Evolutionary conservation across 2,329 filamentous ascomycete genomes (phyloP), one percentile per base, ranked within the genome.

Genomic region (Aspergillus sp.): DNA sequence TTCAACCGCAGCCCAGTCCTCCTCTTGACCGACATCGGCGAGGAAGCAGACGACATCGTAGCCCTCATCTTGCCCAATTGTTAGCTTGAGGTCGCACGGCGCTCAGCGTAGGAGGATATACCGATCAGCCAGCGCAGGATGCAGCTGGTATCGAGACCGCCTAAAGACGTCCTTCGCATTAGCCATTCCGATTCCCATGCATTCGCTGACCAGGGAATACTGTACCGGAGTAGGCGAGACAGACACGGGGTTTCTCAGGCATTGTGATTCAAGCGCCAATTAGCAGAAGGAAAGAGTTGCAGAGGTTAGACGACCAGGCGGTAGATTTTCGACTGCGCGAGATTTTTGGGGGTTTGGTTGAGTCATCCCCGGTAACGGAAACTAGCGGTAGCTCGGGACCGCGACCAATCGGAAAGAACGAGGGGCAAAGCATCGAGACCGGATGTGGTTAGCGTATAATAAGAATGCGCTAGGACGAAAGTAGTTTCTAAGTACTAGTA

Each of bases 1-100:
- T 63, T 81, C 74, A 37, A 82, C 83, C 37, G 71, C 79, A 28
- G 74, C 72, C 55, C 75, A 86, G 63, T 86, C 80, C 64, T 86
- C 82, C 63, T 80, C 75, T 64, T 85, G 80, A 37, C 82, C 82
- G 47, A 84, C 75, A 62, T 85, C 71, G 64, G 80, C 80, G 57
- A 82, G 19, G 19, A 22, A 22, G 19, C 19, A 22, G 19, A 22
- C 19, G 19, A 22, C 19, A 22, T 22, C 19, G 10, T 22, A 22
- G 19, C 19, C 19, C 19, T 22, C 19, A 5, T 22, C 67, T 62
- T 30, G 30, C 26, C 13, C 30, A 10, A 24, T 3, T 26, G 24
- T 49, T 42, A 49, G 42, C 19, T 30, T 27, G 29, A 13, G 11
- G 26, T 22, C 29, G 5, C 8, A 28, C 15, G 14, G 25, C 14